phyloP scores from a whole-genome alignment of 2,329 filamentous ascomycete species.

The Trichoderma aggressivum region DNA sequence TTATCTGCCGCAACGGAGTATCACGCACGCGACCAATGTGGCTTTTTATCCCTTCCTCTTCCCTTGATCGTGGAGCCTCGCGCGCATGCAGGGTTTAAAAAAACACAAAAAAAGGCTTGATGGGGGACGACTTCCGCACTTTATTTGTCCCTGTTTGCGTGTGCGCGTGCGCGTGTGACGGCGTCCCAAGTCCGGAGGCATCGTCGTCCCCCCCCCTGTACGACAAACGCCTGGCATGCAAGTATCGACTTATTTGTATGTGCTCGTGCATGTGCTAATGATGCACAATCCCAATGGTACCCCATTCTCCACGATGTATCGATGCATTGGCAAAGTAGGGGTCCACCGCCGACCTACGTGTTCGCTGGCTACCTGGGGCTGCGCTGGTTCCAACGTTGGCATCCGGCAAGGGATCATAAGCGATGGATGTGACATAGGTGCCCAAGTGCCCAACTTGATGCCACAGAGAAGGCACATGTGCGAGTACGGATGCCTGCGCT shows the following conservation, averaged over 20 bases:
- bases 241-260: neutral
- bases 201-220: neutral
- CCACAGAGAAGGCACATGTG: neutral
- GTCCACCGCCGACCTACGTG: neutral
- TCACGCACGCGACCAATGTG: constrained; percentile 7
- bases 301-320: neutral
- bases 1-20: neutral
- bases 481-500: neutral
- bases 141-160: neutral
- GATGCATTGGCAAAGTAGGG: neutral
- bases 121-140: neutral
- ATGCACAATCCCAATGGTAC: neutral
- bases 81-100: neutral
- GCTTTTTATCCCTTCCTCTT: neutral
- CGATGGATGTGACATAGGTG: neutral
- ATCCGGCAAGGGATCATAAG: neutral
- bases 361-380: neutral
- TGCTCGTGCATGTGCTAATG: neutral
- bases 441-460: neutral
- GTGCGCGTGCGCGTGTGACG: neutral
- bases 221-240: neutral
- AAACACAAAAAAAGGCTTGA: neutral
- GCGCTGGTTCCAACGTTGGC: neutral
- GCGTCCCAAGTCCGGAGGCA: neutral
- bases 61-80: neutral